These are phyloP conservation scores for Metschnikowia noctiluminum DNA, from an alignment of 805 yeast species.

Conservation along the genomic window DNA sequence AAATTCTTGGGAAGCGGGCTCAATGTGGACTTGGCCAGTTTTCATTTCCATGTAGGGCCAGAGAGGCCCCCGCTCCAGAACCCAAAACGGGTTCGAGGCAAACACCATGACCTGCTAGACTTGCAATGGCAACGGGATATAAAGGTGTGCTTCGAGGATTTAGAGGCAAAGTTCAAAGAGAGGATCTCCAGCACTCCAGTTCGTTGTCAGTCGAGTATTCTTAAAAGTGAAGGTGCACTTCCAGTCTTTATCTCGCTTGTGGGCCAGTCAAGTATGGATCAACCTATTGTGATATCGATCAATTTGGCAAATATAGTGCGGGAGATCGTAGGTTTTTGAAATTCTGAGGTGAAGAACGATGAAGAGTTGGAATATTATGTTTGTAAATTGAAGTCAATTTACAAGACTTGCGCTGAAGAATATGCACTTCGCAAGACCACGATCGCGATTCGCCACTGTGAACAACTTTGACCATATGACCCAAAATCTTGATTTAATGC, in stretches of 20 bases:
- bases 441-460: too few species aligned
- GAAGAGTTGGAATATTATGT: too few species aligned
- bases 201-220: conserved; percentile 6
- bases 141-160: conserved; percentile 4
- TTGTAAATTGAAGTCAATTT: too few species aligned
- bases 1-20: conserved; percentile 63
- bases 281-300: background rate
- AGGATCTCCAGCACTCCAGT: background rate
- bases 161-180: background rate
- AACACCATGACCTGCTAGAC: background rate
- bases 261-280: conserved; percentile 1
- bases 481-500: too few species aligned
- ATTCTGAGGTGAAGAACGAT: background rate
- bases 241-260: conserved; percentile 11
- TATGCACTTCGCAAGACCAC: too few species aligned
- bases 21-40: conserved; percentile 16
- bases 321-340: conserved; percentile 1
- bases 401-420: too few species aligned
- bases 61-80: background rate
- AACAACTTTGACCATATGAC: too few species aligned
- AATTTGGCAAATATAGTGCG: conserved; percentile 4
- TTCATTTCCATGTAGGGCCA: conserved; percentile 9
- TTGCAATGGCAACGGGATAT: conserved; percentile 10
- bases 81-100: background rate
- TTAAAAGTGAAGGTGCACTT: background rate